phyloP scores from a whole-genome alignment of 257 asterid species.

The Solanum megistacrolobum region DNA sequence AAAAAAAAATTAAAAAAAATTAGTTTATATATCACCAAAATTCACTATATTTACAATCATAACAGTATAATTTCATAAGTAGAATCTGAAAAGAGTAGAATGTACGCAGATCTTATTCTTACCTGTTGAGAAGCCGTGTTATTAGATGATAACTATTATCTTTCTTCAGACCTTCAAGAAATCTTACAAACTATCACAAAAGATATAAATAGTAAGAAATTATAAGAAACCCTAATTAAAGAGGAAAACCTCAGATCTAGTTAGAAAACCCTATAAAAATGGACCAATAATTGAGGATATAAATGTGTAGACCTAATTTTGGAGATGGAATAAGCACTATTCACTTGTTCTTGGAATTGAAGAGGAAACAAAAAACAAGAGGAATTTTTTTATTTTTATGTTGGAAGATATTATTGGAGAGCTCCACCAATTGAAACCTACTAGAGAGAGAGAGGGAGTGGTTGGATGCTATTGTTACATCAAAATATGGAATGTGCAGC shows the following conservation, averaged over 20 bases:
- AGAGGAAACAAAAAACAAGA: no score
- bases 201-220: neutral
- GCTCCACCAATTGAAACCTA: neutral
- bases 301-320: neutral
- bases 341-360: neutral
- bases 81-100: neutral
- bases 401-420: neutral
- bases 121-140: neutral
- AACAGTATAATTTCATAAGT: neutral
- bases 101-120: neutral
- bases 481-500: neutral
- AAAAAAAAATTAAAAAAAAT: neutral
- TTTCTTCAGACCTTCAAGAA: neutral
- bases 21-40: neutral
- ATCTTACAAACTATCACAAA: neutral
- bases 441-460: neutral
- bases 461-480: neutral
- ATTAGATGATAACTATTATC: neutral
- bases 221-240: neutral
- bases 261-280: neutral
- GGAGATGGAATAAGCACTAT: neutral
- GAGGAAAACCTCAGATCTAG: neutral
- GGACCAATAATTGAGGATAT: neutral
- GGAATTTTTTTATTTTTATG: neutral
- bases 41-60: neutral